Conservation (phyloP, 108 stramenopile species). For the Fistulifera pelliculosa region DNA sequence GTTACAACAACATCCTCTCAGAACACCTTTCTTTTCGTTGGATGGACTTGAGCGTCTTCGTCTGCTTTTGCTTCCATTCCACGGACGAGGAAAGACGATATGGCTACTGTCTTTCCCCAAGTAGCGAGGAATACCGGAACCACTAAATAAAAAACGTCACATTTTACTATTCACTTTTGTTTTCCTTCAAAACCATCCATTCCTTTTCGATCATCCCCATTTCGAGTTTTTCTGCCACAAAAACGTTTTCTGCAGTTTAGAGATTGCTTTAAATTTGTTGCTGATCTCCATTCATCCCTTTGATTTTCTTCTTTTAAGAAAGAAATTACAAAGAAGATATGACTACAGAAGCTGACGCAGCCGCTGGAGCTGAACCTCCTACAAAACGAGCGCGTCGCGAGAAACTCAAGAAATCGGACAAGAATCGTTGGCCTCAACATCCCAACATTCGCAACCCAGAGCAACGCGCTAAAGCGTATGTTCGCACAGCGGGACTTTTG, state of each 20-base stretch:
- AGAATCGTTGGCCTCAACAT: conserved; percentile 79
- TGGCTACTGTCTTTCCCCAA: too few species aligned
- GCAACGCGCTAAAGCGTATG: conserved; percentile 57
- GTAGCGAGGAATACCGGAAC: too few species aligned
- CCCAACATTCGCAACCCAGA: conserved; percentile 73
- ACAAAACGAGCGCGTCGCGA: conserved; percentile 49
- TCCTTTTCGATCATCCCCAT: neutral
- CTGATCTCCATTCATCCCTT: too few species aligned
- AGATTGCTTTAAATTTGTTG: too few species aligned
- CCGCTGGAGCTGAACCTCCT: conserved; percentile 4
- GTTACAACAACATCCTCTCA: conserved; percentile 3
- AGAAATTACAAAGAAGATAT: conserved; percentile 2
- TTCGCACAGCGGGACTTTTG: conserved; percentile 63
- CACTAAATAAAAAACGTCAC: too few species aligned
- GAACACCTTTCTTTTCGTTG: conserved; percentile 15
- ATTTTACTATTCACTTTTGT: conserved; percentile 8
- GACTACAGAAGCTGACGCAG: conserved; percentile 12
- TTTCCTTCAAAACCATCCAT: neutral
- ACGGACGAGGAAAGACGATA: too few species aligned
- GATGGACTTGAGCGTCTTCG: too few species aligned
- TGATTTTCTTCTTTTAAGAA: neutral
- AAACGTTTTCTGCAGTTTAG: conserved; percentile 3
- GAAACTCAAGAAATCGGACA: conserved; percentile 45
- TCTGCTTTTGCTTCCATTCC: too few species aligned
- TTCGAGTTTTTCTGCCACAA: neutral